Evolutionary conservation across 1,284 basidiomycete species (phyloP), one percentile per base, ranked within the genome.

Genomic region (Ganoderma boninense): DNA sequence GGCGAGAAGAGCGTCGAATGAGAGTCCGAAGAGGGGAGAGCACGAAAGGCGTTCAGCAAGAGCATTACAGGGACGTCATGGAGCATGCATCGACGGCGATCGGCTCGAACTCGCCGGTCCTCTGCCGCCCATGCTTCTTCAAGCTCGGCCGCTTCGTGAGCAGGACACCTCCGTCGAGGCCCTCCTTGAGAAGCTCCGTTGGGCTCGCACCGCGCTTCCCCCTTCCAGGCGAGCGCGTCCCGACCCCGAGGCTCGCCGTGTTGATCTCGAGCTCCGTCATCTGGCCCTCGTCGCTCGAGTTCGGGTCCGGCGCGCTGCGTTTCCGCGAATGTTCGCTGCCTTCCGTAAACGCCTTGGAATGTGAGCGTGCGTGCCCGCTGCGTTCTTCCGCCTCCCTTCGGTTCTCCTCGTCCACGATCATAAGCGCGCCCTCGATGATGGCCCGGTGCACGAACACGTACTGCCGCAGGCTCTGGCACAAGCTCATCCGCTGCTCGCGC

Each of bases 381-480:
- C 66, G 77, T 62, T n/a, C 78, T 74, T 72, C 78, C 77, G 67
- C 65, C 35, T 73, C 79, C 65, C 81, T 74, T 76, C 79, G 83
- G 60, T 84, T 84, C 81, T 93, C 91, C 78, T 95, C 91, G 76
- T 96, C 95, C 60, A 93, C 84, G 64, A 96, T 86, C 83, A 88
- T 86, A 78, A 97, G 82, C 60, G 92, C 90, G 40, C 94, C 92
- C 78, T 95, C 92, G 67, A 97, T 90, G 71, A 97, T 88, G 20
- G 92, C 95, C 43, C 92, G 90, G 78, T 97, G 94, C 38, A 96
- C 93, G 79, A 97, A 97, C 29, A 97, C 90, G 77, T 96, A 97
- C 82, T 97, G 95, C 70, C 95, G 84, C 77, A 97, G 81, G 78
- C 92, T 95, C 84, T 96, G 95, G 76, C 95, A 96, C 69, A 97